Evolutionary conservation across 2,329 filamentous ascomycete genomes (phyloP), one percentile per base, ranked within the genome.

Genomic region (Venturiaceae sp.): DNA sequence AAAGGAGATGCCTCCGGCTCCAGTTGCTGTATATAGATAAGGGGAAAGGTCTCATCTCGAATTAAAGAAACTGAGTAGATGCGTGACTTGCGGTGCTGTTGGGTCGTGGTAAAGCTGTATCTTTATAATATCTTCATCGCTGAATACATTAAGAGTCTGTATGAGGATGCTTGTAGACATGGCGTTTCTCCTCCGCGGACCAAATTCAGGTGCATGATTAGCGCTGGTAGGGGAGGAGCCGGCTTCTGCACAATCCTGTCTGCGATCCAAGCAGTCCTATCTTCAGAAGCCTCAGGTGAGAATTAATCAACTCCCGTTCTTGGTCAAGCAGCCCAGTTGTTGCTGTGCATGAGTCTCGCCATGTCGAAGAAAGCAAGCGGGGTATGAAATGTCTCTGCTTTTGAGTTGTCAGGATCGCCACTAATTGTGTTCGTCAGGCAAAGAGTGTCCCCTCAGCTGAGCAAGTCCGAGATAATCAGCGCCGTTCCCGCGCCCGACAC

Each of bases 401-500:
- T 16, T 26, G 3, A 13, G n/a, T 28, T 11, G 28, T 26, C 44
- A 47, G 21, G 14, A 26, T 16, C 28, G 4, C 5, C 28, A 28
- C 33, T 50, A 50, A 50, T 30, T 16, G 9, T 28, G 26, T 11
- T 16, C 44, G 19, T n/a, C 37, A 59, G 58, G 57, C 57, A 46
- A 58, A 47, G n/a, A 30, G 46, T 28, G 44, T 58, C 56, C 53
- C 59, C 26, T 50, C 36, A n/a, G 46, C 55, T 21, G 32, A 52
- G 41, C 55, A 57, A 32, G 33, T 61, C 28, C 74, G 78, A 62
- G 75, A 80, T 62, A 82, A 80, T 66, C 80, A 83, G 68, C 77
- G 79, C 52, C 77, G 76, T 36, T 80, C 76, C 16, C 74, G 80
- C 36, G 78, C 76, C 30, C 77, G 80, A 37, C 76, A 74, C 33